Evolutionary conservation across 805 yeast genomes (phyloP).

Genomic region (Spathaspora arborariae): DNA sequence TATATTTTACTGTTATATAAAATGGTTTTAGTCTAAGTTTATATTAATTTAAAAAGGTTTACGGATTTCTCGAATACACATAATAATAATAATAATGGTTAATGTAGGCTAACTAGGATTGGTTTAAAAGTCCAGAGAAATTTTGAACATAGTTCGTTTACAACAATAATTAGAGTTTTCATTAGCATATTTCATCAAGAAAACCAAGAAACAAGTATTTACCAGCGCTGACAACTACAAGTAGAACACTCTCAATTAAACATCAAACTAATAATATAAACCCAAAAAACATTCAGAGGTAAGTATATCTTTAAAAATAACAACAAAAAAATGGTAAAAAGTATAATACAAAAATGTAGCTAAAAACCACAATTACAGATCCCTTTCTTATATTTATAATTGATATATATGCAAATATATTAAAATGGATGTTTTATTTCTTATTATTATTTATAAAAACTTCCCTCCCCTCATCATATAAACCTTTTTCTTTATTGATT

Average conservation of each 20-base stretch:
- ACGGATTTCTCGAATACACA: conserved; percentile 2
- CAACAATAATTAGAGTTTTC: too few relatives aligned
- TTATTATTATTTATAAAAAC: conserved; percentile 4
- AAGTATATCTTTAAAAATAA: neutral
- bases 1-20: neutral
- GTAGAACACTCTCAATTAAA: neutral
- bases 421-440: conserved; percentile 2
- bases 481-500: neutral
- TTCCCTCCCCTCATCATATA: neutral
- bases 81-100: neutral
- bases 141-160: too few relatives aligned
- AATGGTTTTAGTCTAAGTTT: neutral
- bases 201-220: too few relatives aligned
- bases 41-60: neutral
- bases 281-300: neutral
- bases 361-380: conserved; percentile 3
- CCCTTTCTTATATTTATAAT: conserved; percentile 5
- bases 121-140: neutral
- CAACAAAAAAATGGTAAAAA: neutral
- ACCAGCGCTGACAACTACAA: neutral
- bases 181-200: too few relatives aligned
- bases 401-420: conserved; percentile 5
- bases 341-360: neutral
- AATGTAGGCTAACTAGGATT: neutral
- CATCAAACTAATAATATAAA: neutral